A percentile compares a stretch with the other conserved stretches of the same genome.
Evolutionary conservation across 2,329 filamentous ascomycete genomes (phyloP).

Genomic region (Phialemoniopsis sp.): DNA sequence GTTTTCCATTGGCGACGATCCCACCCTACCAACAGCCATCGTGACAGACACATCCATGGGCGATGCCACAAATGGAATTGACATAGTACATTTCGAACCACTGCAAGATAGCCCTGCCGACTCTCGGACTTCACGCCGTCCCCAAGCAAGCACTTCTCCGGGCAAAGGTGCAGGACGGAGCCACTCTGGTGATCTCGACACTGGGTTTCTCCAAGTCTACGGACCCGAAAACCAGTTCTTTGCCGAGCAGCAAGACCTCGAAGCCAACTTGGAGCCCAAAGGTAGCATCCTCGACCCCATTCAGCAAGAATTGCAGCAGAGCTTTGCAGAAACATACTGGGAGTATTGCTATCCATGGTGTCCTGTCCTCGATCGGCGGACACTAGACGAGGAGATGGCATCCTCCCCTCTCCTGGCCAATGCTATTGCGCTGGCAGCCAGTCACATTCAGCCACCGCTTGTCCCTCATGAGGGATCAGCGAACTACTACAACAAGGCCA

Average conservation of each 20-base stretch:
- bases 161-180: slow-evolving; percentile 10
- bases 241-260: slow-evolving; percentile 21
- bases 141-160: slow-evolving; percentile 2
- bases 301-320: slow-evolving; percentile 26
- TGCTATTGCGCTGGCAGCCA: slow-evolving; percentile 32
- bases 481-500: slow-evolving; percentile 32
- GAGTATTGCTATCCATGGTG: slow-evolving; percentile 38
- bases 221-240: slow-evolving; percentile 24
- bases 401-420: slow-evolving; percentile 28
- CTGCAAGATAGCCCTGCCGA: neutral
- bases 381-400: slow-evolving; percentile 20
- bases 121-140: neutral
- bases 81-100: no score
- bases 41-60: no score
- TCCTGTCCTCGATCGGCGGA: slow-evolving; percentile 28
- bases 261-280: slow-evolving; percentile 17
- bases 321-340: slow-evolving; percentile 35
- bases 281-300: slow-evolving; percentile 10
- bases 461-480: slow-evolving; percentile 30
- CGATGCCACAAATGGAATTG: no score
- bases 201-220: slow-evolving; percentile 27
- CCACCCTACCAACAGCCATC: no score
- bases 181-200: slow-evolving; percentile 25
- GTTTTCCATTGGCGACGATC: no score
- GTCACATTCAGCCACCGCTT: slow-evolving; percentile 34